These are phyloP conservation scores for Arthrinium phaeospermum DNA, from an alignment of 2,329 filamentous ascomycete genomes.

Conservation along the genomic window DNA sequence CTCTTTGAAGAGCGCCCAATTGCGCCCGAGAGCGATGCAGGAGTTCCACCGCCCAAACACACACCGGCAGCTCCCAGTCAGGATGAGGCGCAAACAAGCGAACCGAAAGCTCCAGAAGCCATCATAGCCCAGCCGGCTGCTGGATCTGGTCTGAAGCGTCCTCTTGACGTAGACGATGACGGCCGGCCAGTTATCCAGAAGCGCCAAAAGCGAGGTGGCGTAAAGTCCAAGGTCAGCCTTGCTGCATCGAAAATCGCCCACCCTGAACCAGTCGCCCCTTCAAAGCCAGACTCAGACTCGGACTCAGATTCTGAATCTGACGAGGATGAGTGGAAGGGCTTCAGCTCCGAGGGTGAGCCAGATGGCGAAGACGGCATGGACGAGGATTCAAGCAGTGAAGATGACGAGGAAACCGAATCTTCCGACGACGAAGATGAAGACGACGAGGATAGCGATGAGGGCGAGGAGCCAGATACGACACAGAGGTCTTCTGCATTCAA, in stretches of 20 bases:
- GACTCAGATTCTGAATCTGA: slow-evolving; percentile 37
- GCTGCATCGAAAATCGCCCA: slow-evolving; percentile 37
- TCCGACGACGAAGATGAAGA: slow-evolving; percentile 36
- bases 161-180: slow-evolving; percentile 78
- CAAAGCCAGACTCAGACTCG: slow-evolving; percentile 46
- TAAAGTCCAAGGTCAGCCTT: slow-evolving; percentile 60
- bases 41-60: background rate
- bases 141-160: slow-evolving; percentile 86
- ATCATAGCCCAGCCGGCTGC: slow-evolving; percentile 36
- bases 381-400: slow-evolving; percentile 41
- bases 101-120: background rate
- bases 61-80: slow-evolving; percentile 22
- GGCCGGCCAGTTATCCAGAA: slow-evolving; percentile 84
- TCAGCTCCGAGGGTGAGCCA: slow-evolving; percentile 53
- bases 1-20: slow-evolving; percentile 50
- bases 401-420: slow-evolving; percentile 40
- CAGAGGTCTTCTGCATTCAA: slow-evolving; percentile 77
- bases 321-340: slow-evolving; percentile 66
- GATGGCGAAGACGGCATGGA: slow-evolving; percentile 38
- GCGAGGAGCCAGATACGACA: slow-evolving; percentile 41
- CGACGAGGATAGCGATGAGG: slow-evolving; percentile 41
- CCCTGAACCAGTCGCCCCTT: slow-evolving; percentile 41
- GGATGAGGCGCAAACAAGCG: slow-evolving; percentile 3
- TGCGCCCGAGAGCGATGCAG: slow-evolving; percentile 4
- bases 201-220: slow-evolving; percentile 72